phyloP scores from a whole-genome alignment of 2,329 filamentous ascomycete genomes.

The Pseudocercospora ulei region DNA sequence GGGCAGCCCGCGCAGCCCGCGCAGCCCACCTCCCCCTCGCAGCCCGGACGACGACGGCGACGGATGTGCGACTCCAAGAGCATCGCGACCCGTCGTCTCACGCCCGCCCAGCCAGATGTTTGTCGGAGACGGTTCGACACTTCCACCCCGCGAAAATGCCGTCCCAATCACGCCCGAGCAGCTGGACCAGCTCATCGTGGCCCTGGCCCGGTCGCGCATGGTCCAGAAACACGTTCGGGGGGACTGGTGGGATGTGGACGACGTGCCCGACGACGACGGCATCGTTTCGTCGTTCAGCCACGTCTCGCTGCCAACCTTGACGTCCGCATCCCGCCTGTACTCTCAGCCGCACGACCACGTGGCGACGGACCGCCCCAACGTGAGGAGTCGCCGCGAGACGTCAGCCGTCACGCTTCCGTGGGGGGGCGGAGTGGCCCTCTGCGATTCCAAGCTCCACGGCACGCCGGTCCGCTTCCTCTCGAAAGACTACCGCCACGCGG shows the following conservation, averaged over 20 bases:
- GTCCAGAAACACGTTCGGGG: conserved; percentile 22
- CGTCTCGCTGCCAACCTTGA: conserved; percentile 19
- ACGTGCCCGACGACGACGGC: conserved; percentile 22
- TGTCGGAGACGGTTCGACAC: conserved; percentile 10
- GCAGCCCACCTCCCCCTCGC: conserved; percentile 10
- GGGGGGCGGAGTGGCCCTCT: conserved; percentile 27
- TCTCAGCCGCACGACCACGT: conserved; percentile 16
- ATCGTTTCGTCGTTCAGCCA: conserved; percentile 18
- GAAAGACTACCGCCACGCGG: conserved; percentile 17
- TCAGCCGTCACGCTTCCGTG: too few species aligned
- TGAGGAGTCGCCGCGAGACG: too few species aligned
- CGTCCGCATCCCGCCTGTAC: conserved; percentile 21
- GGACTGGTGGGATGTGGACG: conserved; percentile 25
- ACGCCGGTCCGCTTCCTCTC: conserved; percentile 27
- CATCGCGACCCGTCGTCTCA: conserved; percentile 6
- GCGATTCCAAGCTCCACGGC: conserved; percentile 28
- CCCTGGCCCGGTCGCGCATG: conserved; percentile 23
- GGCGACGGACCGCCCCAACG: conserved; percentile 11
- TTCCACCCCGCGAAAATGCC: conserved; percentile 1
- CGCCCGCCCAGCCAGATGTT: conserved; percentile 17
- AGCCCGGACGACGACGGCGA: conserved; percentile 3
- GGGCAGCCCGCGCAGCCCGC: conserved; percentile 11
- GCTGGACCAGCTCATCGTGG: conserved; percentile 23
- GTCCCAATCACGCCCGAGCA: conserved; percentile 21
- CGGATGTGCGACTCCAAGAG: conserved; percentile 16